Percentiles rank a stretch among this genome's conserved stretches.
Evolutionary conservation across 2,329 filamentous ascomycete genomes (phyloP).

Genomic region (Sporothrix schenckii): DNA sequence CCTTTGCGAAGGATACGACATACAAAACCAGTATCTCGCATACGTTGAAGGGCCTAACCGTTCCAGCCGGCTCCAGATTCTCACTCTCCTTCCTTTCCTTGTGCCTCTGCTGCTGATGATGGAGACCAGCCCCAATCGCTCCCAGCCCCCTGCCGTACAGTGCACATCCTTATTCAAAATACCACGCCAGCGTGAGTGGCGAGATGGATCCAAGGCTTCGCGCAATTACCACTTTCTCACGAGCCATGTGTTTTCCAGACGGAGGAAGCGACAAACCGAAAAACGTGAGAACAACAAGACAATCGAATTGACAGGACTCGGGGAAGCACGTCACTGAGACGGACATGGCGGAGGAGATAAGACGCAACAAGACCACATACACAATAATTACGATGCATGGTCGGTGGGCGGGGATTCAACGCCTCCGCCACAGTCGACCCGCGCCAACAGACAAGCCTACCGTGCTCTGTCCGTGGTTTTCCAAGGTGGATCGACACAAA

Average conservation of each 20-base stretch:
- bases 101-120: slow-evolving; percentile 18
- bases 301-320: not conserved
- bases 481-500: not conserved
- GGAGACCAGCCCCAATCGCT: not conserved
- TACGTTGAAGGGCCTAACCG: not conserved
- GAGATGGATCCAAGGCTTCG: not conserved
- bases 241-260: not conserved
- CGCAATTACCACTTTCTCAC: not conserved
- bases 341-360: not conserved
- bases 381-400: not conserved
- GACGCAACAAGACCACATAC: not conserved
- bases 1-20: not conserved
- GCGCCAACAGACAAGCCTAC: not conserved
- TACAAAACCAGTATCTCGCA: no score
- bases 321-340: not conserved
- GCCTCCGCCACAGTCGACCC: slow-evolving; percentile 13
- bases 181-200: not conserved
- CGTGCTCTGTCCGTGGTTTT: not conserved
- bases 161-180: slow-evolving; percentile 21
- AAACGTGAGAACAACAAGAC: not conserved
- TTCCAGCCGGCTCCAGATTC: not conserved
- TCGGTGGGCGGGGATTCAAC: not conserved
- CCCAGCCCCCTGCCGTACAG: not conserved
- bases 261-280: not conserved
- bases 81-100: not conserved